Base-by-base conservation (phyloP, 1,284 basidiomycete genomes). In the Ustilago loliicola region DNA sequence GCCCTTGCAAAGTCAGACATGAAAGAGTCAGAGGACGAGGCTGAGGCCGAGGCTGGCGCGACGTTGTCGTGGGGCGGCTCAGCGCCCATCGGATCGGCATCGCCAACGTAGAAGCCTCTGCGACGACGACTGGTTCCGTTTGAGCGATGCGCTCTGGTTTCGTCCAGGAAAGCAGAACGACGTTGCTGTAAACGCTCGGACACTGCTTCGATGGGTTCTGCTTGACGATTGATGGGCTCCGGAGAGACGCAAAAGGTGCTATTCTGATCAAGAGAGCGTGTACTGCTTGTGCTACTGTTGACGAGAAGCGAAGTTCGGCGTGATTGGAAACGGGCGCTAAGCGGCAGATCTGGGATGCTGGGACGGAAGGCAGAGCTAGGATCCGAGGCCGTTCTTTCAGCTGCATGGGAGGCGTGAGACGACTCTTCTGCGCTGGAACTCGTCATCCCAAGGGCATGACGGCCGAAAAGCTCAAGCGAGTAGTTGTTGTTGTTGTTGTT, bases 211-310 rank as follows among this genome's bases (percentile, higher is more conserved):
- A 34, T 47, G 34, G 11, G 50, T 42, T 21, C 15, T 17, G 27
- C 10, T 2, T 19, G 21, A 23, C 19, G 15, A 7, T 61, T 56
- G 32, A 61, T 45, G 25, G 66, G 58, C 45, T 65, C 65, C 6
- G 71, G 54, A 25, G 71, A 65, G 29, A 50, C 58, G 19, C 66
- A 53, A 15, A 58, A 38, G 17, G 54, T 23, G n/a, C n/a, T 17
- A 29, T 27, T 38, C 1, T 29, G 1, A 15, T 52, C 61, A 13
- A 58, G n/a, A 1, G 61, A 32, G 1, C 51, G 66, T 6, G 45
- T 36, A 17, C 40, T 34, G 21, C 65, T 61, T 5, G 66, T 73
- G 32, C 71, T 68, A 50, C 71, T 73, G 61, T 73, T 73, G 65
- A 73, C 50, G 10, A 73, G 66, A 32, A 73, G 29, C 11, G 71